Base-by-base conservation (phyloP, 2,329 filamentous ascomycete species). In the Alternaria dauci region DNA sequence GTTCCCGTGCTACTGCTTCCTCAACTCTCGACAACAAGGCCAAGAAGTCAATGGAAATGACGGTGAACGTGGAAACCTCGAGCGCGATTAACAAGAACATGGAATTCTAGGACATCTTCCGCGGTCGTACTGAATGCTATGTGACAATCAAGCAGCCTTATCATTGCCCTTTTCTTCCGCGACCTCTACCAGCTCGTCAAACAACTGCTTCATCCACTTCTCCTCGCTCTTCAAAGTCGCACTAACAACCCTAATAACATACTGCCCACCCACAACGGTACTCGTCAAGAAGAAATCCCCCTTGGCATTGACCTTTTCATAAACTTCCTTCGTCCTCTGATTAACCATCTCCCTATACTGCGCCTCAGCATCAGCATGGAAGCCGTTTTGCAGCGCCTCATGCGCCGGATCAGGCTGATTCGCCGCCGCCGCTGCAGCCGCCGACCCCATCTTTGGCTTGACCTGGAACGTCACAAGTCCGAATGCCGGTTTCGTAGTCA, bases 211-310 rank as follows among this genome's bases (percentile, higher is more conserved):
- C 4, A 97, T 80, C 76, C 92, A 90, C 72, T 87, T 86, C 78
- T 92, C 89, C 76, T 94, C 89, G 0, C 89, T 87, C 41, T 87
- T 82, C 25, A 86, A 81, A 69, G 91, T 91, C 0, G 87, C 89
- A 58, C 91, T 93, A 23, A 94, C 90, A 38, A 97, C 87, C 0
- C 94, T 85, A 62, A 98, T 96, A 2, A 91, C 89, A 77, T 92
- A 92, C 20, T 88, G 83, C 1, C 88, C 91, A 8, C 87, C 87
- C 12, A 96, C 84, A 5, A 93, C 86, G 1, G 89, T 91, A 42
- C 88, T 90, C 0, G 93, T 97, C 25, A 97, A 81, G 78, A 92
- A 97, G 57, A 96, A 91, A 77, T 92, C 88, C 1, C 92, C 92
- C 8, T 86, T 82, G 3, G 83, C 82, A 70, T 96, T 94, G 28